Base-by-base conservation (phyloP, 208 protist genomes). In the Wallacemonas rigidus region DNA sequence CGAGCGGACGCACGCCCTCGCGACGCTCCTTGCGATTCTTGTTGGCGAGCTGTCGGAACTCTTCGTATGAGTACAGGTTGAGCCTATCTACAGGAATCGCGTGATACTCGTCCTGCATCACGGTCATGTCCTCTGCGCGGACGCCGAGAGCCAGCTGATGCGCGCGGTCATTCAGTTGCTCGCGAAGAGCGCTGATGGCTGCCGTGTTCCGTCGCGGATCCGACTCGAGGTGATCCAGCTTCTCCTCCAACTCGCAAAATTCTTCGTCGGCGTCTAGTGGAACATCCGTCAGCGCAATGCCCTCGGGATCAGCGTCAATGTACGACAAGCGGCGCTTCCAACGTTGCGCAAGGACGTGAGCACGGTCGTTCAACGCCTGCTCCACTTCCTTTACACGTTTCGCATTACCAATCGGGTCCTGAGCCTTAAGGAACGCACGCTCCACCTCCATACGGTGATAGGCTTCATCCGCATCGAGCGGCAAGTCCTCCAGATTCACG, bases 381-480 rank as follows among this genome's bases (percentile, higher is more conserved):
- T 85, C 87, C 6, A 56, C 69, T 71, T 70, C 40, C 67, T 61
- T 67, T 67, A 84, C 74, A 8, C 35, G 57, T 45, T 38, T 69
- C 14, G 58, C 72, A 67, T 87, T 84, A 12, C 47, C 55, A 17
- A 60, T 41, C 15, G 72, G 67, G 38, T 81, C 71, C 54, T 82
- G 60, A 7, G 62, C 70, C 68, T 75, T 73, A 9, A 83, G 54
- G 36, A 63, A 70, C 5, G 69, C 77, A 1, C 78, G 71, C 36
- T 83, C 61, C 17, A 74, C 73, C 58, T 87, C 82, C 74, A 87
- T 74, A 8, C 47, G 17, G 41, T 55, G 58, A 63, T 77, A 82
- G 36, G 67, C 53, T 17, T 69, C 70, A 44, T 87, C 82, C 14
- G 47, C 58, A 64, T 84, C 78, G 67, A 84, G 79, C 15, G 78